A percentile compares a stretch with the other conserved stretches of the same genome.
Conservation (phyloP, 371 early-diverging fungal genomes). For the Mucor velutinosus region DNA sequence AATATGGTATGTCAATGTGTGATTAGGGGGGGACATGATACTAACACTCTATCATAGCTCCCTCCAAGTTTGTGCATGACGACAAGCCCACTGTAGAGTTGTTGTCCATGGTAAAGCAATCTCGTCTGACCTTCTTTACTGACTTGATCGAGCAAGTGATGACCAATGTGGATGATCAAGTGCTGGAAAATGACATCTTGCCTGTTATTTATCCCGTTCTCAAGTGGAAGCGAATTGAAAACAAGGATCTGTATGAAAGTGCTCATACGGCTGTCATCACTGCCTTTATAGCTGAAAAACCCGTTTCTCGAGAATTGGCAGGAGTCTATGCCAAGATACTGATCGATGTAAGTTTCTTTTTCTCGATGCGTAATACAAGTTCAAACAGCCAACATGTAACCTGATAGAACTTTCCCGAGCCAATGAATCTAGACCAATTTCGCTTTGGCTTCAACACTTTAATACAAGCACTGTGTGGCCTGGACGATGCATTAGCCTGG, state of each 20-base stretch:
- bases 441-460: conserved; percentile 62
- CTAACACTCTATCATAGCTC: not conserved
- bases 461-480: conserved; percentile 56
- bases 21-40: not conserved
- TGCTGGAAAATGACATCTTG: conserved; percentile 51
- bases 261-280: conserved; percentile 60
- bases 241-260: conserved; percentile 62
- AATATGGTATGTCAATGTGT: conserved; percentile 30
- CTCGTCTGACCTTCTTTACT: conserved; percentile 53
- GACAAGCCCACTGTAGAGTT: conserved; percentile 21
- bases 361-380: not conserved
- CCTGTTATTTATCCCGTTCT: conserved; percentile 63
- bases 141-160: conserved; percentile 61
- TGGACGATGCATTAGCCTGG: conserved; percentile 67
- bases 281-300: conserved; percentile 57
- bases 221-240: conserved; percentile 47
- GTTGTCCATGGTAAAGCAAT: conserved; percentile 44
- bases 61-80: conserved; percentile 21
- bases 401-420: conserved; percentile 54
- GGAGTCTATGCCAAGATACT: conserved; percentile 51
- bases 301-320: conserved; percentile 45
- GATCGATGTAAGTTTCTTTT: conserved; percentile 39
- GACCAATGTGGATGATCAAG: conserved; percentile 41
- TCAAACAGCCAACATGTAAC: too few relatives aligned
- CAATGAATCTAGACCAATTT: conserved; percentile 61